Evolutionary conservation across 1,139 yeast genomes (phyloP), one percentile per base, ranked within the genome.

Genomic region (Martiniozyma asiatica): DNA sequence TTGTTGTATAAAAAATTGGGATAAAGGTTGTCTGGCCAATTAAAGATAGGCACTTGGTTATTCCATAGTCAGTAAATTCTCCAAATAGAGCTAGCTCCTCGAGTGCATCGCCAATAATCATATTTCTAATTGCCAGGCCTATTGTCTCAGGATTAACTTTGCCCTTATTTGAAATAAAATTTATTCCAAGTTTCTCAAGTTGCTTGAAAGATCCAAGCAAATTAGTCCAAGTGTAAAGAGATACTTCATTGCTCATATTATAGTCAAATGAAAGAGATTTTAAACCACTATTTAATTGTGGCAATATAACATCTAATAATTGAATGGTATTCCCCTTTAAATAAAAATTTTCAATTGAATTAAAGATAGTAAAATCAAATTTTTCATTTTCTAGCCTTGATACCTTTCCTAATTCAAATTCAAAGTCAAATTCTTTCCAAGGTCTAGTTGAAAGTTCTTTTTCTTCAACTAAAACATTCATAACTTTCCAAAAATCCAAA

Each of bases 91-190:
- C 30, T 8, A 27, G 11, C 6, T 22, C 25, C 15, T 22, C 22
- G 6, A 27, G 14, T 4, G 20, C 16, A 22, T 27, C 30, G 14
- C 30, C 21, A 8, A 27, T 22, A 5, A 16, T 20, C 25, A 22
- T 27, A 27, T 18, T 22, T 18, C 30, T 15, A 8, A 27, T 22
- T 4, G 22, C 21, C 7, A 22, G 14, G 6, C 20, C 29, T 20
- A 27, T 21, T 12, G 29, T 4, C 22, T 27, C 29, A 5, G 29
- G 29, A 4, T n/a, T n/a, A n/a, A n/a, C n/a, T n/a, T n/a, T n/a
- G n/a, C n/a, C n/a, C n/a, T 27, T 24, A 22, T 22, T 17, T 22
- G 20, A 17, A 27, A 14, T 13, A 13, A 16, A 11, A 22, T 10
- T 10, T 25, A 16, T 15, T 22, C 12, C 13, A 27, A 22, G n/a